Conservation (phyloP, 371 early-diverging fungal species). For the Apophysomyces ossiformis region DNA sequence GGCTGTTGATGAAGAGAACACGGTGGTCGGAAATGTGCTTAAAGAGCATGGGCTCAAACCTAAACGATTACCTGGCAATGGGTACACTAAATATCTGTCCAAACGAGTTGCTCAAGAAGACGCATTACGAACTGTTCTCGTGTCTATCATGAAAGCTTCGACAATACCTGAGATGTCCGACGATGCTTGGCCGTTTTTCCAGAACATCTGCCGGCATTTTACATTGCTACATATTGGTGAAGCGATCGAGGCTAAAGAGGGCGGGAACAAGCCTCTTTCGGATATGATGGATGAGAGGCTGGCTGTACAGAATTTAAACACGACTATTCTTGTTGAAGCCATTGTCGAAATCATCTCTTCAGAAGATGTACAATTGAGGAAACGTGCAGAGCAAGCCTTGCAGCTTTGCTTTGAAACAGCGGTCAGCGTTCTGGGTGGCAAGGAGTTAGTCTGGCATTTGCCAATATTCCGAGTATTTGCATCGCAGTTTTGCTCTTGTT, state of each 20-base stretch:
- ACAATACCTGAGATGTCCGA: constrained; percentile 64
- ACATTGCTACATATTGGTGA: constrained; percentile 75
- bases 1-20: constrained; percentile 34
- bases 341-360: constrained; percentile 81
- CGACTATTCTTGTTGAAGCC: constrained; percentile 75
- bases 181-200: constrained; percentile 71
- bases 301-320: constrained; percentile 55
- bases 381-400: constrained; percentile 72
- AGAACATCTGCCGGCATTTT: constrained; percentile 76
- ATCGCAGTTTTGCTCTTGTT: constrained; percentile 79
- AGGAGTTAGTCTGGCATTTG: constrained; percentile 65
- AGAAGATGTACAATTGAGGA: constrained; percentile 64
- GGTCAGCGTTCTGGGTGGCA: constrained; percentile 58
- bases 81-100: constrained; percentile 47
- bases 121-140: constrained; percentile 64
- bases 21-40: constrained; percentile 40
- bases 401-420: constrained; percentile 70
- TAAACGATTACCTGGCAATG: constrained; percentile 43
- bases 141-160: constrained; percentile 71
- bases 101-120: constrained; percentile 73
- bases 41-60: constrained; percentile 45
- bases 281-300: constrained; percentile 54
- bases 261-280: constrained; percentile 48
- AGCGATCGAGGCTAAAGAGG: constrained; percentile 62
- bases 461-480: constrained; percentile 82